Evolutionary conservation across 2,329 filamentous ascomycete species (phyloP).

Genomic region (Diaporthe eres): DNA sequence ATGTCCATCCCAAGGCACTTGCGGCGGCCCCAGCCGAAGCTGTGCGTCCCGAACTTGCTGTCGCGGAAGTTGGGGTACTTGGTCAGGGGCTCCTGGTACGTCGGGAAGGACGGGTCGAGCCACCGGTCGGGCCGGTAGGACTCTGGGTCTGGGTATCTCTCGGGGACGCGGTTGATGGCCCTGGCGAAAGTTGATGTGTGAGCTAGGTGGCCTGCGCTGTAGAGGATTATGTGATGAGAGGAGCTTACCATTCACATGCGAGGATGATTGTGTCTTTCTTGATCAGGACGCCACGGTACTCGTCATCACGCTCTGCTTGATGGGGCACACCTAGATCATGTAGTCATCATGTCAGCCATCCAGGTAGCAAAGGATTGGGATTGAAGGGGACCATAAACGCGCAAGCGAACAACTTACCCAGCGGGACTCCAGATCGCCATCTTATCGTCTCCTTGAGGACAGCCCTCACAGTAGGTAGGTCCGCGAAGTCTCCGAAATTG

Average conservation of each 20-base stretch:
- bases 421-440: conserved; percentile 69
- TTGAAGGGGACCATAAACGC: neutral
- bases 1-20: conserved; percentile 74
- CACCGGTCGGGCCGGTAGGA: conserved; percentile 74
- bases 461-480: conserved; percentile 67
- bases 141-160: conserved; percentile 75
- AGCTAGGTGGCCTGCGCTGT: neutral
- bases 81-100: conserved; percentile 75
- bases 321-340: conserved; percentile 60
- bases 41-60: conserved; percentile 68
- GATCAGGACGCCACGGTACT: conserved; percentile 62
- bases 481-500: conserved; percentile 62
- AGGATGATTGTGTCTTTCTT: conserved; percentile 64
- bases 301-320: conserved; percentile 62
- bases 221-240: neutral
- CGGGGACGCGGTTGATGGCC: conserved; percentile 70
- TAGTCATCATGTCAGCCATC: neutral
- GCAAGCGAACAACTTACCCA: conserved; percentile 53
- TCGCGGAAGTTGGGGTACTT: conserved; percentile 74
- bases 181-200: conserved; percentile 50
- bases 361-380: neutral
- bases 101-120: conserved; percentile 73
- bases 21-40: conserved; percentile 75
- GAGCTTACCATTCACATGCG: conserved; percentile 63
- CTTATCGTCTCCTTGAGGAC: conserved; percentile 71